Conservation (phyloP, 805 yeast species). For the Yarrowia sp. region DNA sequence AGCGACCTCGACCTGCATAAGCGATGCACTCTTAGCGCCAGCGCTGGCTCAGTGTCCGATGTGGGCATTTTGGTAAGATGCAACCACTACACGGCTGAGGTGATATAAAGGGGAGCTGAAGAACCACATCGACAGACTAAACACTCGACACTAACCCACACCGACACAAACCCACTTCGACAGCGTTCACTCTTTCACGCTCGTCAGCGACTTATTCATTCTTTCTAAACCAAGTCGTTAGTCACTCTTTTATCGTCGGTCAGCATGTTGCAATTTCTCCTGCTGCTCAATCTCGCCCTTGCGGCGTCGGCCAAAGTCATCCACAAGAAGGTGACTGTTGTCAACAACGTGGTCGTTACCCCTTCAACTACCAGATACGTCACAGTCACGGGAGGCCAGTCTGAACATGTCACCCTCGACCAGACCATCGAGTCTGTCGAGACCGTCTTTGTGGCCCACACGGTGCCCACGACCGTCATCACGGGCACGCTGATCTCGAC, state of each 20-base stretch:
- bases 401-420: conserved; percentile 29
- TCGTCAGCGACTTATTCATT: conserved; percentile 7
- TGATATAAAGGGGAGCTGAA: not conserved
- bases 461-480: conserved; percentile 38
- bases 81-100: not conserved
- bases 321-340: conserved; percentile 16
- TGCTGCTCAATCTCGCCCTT: conserved; percentile 21
- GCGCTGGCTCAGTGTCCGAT: not conserved
- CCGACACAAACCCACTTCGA: not conserved
- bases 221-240: not conserved
- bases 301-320: conserved; percentile 20
- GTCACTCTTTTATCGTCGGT: not conserved
- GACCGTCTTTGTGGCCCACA: conserved; percentile 37
- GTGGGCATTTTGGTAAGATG: not conserved
- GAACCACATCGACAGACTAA: not conserved
- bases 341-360: conserved; percentile 30
- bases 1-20: not conserved
- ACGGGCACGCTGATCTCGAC: conserved; percentile 37
- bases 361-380: conserved; percentile 28
- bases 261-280: conserved; percentile 10
- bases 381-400: conserved; percentile 29
- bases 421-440: conserved; percentile 34
- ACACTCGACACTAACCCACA: too few species aligned
- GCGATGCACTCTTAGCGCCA: not conserved
- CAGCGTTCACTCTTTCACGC: conserved; percentile 15